Evolutionary conservation across 768 basidiomycete species (phyloP).

Genomic region (Podaxis pistillaris): DNA sequence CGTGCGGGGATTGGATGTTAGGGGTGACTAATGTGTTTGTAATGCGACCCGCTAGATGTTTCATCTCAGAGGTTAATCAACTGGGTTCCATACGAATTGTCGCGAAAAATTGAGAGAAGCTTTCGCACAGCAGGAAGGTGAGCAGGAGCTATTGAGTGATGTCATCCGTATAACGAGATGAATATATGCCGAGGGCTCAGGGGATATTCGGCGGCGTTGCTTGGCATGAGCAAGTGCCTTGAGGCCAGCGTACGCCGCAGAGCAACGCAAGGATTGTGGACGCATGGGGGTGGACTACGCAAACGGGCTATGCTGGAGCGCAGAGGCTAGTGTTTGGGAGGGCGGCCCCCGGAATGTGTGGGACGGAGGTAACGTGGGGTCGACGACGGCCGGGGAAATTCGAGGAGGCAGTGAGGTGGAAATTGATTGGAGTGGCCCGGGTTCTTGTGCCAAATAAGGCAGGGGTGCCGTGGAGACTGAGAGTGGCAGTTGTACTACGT

Average conservation of each 20-base stretch:
- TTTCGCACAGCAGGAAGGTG: too few species aligned
- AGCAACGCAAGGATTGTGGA: neutral
- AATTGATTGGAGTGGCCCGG: slow-evolving; percentile 7
- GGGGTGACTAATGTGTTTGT: neutral
- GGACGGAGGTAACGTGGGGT: neutral
- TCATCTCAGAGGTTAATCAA: neutral
- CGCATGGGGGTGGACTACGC: neutral
- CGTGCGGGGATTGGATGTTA: neutral
- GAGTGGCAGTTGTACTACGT: neutral
- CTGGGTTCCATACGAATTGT: neutral
- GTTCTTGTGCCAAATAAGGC: slow-evolving; percentile 1
- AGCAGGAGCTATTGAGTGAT: neutral
- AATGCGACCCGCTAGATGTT: neutral
- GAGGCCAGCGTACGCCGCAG: neutral
- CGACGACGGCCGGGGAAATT: neutral
- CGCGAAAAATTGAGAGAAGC: neutral
- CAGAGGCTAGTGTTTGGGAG: neutral
- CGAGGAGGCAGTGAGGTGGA: neutral
- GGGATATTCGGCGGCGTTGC: neutral
- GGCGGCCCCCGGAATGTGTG: neutral
- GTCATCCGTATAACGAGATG: neutral
- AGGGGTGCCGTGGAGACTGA: slow-evolving; percentile 2
- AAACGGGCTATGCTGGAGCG: neutral
- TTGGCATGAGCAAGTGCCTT: neutral
- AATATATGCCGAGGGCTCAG: neutral